phyloP scores from a whole-genome alignment of 1,284 basidiomycete species.

The Apiotrichum veenhuisii region DNA sequence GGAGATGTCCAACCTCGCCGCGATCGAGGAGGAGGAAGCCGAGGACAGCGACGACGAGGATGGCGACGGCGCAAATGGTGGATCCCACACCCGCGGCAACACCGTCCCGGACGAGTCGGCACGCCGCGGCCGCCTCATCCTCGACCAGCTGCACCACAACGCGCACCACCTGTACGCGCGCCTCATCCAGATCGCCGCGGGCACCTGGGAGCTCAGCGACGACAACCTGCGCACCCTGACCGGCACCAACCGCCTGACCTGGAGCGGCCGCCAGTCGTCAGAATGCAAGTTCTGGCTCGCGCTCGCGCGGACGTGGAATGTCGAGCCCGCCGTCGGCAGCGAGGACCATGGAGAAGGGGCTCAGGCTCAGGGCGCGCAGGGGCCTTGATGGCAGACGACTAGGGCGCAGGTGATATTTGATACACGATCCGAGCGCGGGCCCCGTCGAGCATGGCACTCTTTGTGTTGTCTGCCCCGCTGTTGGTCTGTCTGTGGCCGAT shows the following conservation, averaged over 20 bases:
- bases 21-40: slow-evolving; percentile 13
- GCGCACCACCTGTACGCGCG: slow-evolving; percentile 37
- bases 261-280: slow-evolving; percentile 5
- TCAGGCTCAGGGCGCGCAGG: too few species aligned
- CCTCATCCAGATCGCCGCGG: slow-evolving; percentile 17
- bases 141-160: slow-evolving; percentile 42
- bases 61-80: slow-evolving; percentile 5
- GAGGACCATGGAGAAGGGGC: too few species aligned
- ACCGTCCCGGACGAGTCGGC: slow-evolving; percentile 24
- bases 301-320: slow-evolving; percentile 19
- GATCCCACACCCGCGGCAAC: neutral
- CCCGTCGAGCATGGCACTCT: too few species aligned
- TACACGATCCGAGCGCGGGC: too few species aligned
- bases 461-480: too few species aligned
- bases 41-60: slow-evolving; percentile 8
- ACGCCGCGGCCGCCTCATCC: slow-evolving; percentile 32
- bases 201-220: slow-evolving; percentile 19
- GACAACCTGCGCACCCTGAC: slow-evolving; percentile 14
- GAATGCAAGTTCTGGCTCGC: slow-evolving; percentile 16
- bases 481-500: too few species aligned
- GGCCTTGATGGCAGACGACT: too few species aligned
- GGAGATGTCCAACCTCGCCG: slow-evolving; percentile 18
- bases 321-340: slow-evolving; percentile 15
- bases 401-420: too few species aligned
- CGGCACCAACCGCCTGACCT: slow-evolving; percentile 10